phyloP scores from a whole-genome alignment of 2,329 filamentous ascomycete genomes.

The Volutella citrinella region DNA sequence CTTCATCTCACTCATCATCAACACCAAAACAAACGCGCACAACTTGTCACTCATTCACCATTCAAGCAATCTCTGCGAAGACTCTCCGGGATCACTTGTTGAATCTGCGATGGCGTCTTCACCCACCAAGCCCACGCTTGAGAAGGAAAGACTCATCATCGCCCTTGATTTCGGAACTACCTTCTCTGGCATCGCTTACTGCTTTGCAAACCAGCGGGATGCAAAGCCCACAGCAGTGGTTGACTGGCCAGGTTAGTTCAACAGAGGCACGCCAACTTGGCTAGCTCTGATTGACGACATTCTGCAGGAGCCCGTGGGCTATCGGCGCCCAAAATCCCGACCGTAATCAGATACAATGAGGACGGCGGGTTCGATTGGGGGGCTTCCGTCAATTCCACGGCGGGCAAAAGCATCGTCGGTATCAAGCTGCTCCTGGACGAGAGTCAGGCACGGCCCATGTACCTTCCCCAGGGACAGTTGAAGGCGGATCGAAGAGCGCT shows the following conservation, averaged over 20 bases:
- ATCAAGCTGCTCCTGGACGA: conserved; percentile 19
- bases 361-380: conserved; percentile 12
- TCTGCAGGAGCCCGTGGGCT: conserved; percentile 6
- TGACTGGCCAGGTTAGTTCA: conserved; percentile 19
- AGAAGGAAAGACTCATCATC: conserved; percentile 14
- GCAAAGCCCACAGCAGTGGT: conserved; percentile 10
- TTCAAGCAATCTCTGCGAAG: no score
- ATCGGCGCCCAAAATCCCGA: conserved; percentile 18
- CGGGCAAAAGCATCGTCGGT: conserved; percentile 8
- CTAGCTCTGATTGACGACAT: neutral
- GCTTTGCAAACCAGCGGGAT: conserved; percentile 10
- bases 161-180: conserved; percentile 17
- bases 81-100: no score
- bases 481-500: conserved; percentile 6
- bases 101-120: no score
- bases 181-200: conserved; percentile 15
- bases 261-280: neutral
- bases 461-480: conserved; percentile 6
- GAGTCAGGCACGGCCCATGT: conserved; percentile 7
- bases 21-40: no score
- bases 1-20: no score
- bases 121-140: no score
- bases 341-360: conserved; percentile 12
- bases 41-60: no score
- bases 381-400: conserved; percentile 5